Evolutionary conservation across 2,329 filamentous ascomycete species (phyloP).

Genomic region (Fusarium metavorans): DNA sequence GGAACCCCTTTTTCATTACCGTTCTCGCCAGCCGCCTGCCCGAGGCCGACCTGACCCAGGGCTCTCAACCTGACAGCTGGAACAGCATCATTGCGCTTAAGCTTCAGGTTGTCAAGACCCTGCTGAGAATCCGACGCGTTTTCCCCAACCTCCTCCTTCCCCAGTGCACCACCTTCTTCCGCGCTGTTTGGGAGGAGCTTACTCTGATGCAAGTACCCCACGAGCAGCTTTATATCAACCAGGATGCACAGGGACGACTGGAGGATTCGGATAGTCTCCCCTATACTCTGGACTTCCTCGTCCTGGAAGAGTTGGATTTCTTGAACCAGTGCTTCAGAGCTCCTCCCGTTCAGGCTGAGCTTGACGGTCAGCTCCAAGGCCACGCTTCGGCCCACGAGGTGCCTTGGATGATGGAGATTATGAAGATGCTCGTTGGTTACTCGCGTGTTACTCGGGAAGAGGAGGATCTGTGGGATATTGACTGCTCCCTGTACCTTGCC

Average conservation of each 20-base stretch:
- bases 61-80: slow-evolving; percentile 74
- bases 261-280: slow-evolving; percentile 93
- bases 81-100: slow-evolving; percentile 88
- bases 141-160: slow-evolving; percentile 86
- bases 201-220: slow-evolving; percentile 78
- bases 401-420: slow-evolving; percentile 87
- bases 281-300: slow-evolving; percentile 92
- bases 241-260: slow-evolving; percentile 86
- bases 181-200: slow-evolving; percentile 90
- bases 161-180: slow-evolving; percentile 86
- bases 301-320: slow-evolving; percentile 94
- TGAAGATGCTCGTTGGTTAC: slow-evolving; percentile 87
- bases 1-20: slow-evolving; percentile 90
- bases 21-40: slow-evolving; percentile 82
- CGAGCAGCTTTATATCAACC: slow-evolving; percentile 85
- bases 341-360: slow-evolving; percentile 86
- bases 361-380: slow-evolving; percentile 81
- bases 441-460: slow-evolving; percentile 93
- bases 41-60: slow-evolving; percentile 63
- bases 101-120: slow-evolving; percentile 91
- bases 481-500: slow-evolving; percentile 93
- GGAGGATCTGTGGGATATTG: slow-evolving; percentile 95
- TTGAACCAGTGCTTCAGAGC: slow-evolving; percentile 92
- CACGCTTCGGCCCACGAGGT: slow-evolving; percentile 71
- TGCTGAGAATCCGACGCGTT: slow-evolving; percentile 88